Base-by-base conservation (phyloP, 2,329 filamentous ascomycete genomes). In the Aspergillus flavus region DNA sequence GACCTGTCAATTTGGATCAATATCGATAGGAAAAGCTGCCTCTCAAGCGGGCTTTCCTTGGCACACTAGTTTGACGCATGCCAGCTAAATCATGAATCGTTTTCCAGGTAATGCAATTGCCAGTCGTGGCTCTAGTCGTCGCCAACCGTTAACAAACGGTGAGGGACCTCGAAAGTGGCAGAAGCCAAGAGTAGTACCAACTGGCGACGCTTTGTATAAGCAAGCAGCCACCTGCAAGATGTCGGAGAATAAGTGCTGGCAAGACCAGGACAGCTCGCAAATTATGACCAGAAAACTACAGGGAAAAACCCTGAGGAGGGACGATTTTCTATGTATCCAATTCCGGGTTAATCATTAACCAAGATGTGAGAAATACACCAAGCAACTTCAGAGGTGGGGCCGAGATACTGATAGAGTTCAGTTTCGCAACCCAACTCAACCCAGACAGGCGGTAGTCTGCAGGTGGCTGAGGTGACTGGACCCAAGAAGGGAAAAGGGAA, bases 371-470 rank as follows among this genome's bases (percentile, higher is more conserved):
- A 50, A 59, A 54, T 62, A 34, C 55, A 64, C 59, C 55, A 62
- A 64, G 64, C 64, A 64, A 62, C 64, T 28, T 45, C 36, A 46
- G 23, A 34, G 32, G 64, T 58, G 64, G 64, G 59, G 59, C 61
- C 19, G 43, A 46, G 30, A 58, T 61, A 62, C 59, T 61, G 59
- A 61, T 61, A 64, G 61, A 59, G 57, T 65, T 59, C 56, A 58
- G 36, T 36, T 58, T 48, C n/a, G 46, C 30, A 36, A n/a, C 56
- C 62, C 54, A 58, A 21, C 36, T 32, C 30, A 23, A 26, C 46
- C 59, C 52, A 57, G 54, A 53, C 32, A 39, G 36, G 9, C 45
- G 58, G 61, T 19, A 60, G 23, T 30, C 36, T 53, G 61, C 61
- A 63, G 58, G 41, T 46, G 43, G 58, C 46, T 59, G 57, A 59